phyloP scores from a whole-genome alignment of 2,329 filamentous ascomycete genomes.

The Paecilomyces niveus region DNA sequence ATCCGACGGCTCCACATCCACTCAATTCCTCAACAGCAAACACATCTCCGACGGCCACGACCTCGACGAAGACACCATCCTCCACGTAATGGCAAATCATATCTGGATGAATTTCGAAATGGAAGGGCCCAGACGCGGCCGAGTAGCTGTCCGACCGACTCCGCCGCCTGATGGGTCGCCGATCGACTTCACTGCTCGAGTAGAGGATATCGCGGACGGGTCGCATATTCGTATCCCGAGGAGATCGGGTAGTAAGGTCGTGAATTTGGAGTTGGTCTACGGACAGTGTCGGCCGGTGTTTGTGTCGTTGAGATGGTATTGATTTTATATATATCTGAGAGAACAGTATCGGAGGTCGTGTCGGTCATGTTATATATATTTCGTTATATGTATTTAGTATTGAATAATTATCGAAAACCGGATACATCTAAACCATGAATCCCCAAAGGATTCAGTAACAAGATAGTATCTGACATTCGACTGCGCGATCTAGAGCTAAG shows the following conservation, averaged over 20 bases:
- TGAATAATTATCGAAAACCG: neutral
- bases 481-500: too few species aligned
- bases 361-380: neutral
- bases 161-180: neutral
- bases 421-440: neutral
- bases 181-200: neutral
- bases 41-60: neutral
- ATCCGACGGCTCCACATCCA: neutral
- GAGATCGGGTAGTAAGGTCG: neutral
- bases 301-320: neutral
- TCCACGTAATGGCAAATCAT: neutral
- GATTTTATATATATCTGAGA: neutral
- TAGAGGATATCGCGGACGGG: neutral
- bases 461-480: too few species aligned
- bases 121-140: neutral
- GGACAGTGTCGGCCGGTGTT: neutral
- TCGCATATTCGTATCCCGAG: neutral
- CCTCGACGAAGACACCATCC: neutral
- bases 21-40: neutral
- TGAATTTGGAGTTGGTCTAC: neutral
- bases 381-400: neutral
- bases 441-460: neutral
- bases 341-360: neutral
- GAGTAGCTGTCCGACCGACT: neutral
- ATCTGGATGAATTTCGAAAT: slow-evolving; percentile 1